Evolutionary conservation across 2,329 filamentous ascomycete species (phyloP), one percentile per base, ranked within the genome.

Genomic region (Beauveria medogensis): DNA sequence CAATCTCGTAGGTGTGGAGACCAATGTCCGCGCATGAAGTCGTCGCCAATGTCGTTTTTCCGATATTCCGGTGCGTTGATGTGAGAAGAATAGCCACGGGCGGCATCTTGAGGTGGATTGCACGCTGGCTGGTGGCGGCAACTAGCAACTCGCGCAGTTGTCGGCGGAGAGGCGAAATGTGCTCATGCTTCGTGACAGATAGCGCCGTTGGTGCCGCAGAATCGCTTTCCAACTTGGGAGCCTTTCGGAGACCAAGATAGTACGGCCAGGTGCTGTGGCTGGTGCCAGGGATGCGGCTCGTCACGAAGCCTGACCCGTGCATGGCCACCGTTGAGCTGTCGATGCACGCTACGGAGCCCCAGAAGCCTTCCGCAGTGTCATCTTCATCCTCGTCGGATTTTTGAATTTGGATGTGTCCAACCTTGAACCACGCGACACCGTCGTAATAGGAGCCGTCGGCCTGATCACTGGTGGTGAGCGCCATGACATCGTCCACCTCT

Each of bases 41-140:
- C 1, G 79, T 81, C 0, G 91, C 91, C 24, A 92, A 76, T 3
- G 87, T 89, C n/a, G 90, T 81, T 72, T 99, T 99, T 55, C 94
- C 94, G 66, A 97, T 96, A 63, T 91, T 90, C 50, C 94, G 86
- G 73, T 99, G 94, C 2, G 91, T 95, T 1, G 94, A 97, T 1
- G 90, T 90, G 7, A 99, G 78, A 3, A 99, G 80, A 41, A 99
- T 88, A 1, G 92, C 91, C 18, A 97, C 82, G 0, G 94, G 91
- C 2, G 93, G 92, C 76, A 97, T 87, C 48, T 89, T 88, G 3
- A 97, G 79, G 68, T 93, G 90, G 50, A 96, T 87, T 1, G 94
- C 93, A 60, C 92, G 84, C 60, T 89, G 85, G 68, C 92, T 97
- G 1, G 92, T 96, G 1, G 93, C 91, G 3, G 93, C 92, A 10